phyloP scores from a whole-genome alignment of 2,329 filamentous ascomycete genomes.

The Xylariaceae sp. region DNA sequence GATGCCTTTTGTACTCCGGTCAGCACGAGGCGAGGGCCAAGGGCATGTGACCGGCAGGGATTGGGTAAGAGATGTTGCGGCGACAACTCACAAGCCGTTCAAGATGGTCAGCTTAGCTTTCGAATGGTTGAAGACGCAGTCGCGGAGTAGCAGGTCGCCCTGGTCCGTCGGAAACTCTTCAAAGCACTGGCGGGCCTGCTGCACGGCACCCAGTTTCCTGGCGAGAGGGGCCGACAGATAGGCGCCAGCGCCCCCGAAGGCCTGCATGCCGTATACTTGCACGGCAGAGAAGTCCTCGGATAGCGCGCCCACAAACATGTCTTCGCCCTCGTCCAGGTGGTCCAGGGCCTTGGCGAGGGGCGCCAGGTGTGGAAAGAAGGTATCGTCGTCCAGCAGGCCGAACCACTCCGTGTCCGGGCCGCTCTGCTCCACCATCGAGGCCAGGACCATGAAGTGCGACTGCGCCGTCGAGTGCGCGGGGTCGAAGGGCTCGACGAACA shows the following conservation, averaged over 20 bases:
- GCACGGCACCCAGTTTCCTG: conserved; percentile 31
- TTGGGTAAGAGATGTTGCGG: no score
- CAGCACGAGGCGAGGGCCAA: neutral
- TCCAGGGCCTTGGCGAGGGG: conserved; percentile 38
- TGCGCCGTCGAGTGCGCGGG: conserved; percentile 35
- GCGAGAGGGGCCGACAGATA: conserved; percentile 49
- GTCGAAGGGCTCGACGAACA: conserved; percentile 26
- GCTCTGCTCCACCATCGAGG: conserved; percentile 37
- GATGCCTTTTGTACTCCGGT: conserved; percentile 21
- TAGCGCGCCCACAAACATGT: conserved; percentile 48
- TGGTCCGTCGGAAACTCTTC: conserved; percentile 29
- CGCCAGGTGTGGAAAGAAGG: conserved; percentile 51
- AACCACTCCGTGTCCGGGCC: conserved; percentile 43
- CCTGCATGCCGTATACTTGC: conserved; percentile 47
- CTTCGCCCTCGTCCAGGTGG: conserved; percentile 38
- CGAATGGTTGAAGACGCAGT: conserved; percentile 50
- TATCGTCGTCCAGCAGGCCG: conserved; percentile 54
- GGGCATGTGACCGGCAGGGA: no score
- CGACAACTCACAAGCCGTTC: conserved; percentile 33
- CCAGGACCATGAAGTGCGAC: conserved; percentile 50
- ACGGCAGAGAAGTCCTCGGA: conserved; percentile 49
- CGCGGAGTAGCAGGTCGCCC: conserved; percentile 49
- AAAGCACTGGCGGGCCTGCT: conserved; percentile 41
- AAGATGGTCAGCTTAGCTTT: conserved; percentile 45
- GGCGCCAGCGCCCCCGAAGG: conserved; percentile 52